Percentiles rank a stretch among this genome's conserved stretches.
phyloP scores from a whole-genome alignment of 2,329 filamentous ascomycete genomes.

The Paraphoma chrysanthemicola region DNA sequence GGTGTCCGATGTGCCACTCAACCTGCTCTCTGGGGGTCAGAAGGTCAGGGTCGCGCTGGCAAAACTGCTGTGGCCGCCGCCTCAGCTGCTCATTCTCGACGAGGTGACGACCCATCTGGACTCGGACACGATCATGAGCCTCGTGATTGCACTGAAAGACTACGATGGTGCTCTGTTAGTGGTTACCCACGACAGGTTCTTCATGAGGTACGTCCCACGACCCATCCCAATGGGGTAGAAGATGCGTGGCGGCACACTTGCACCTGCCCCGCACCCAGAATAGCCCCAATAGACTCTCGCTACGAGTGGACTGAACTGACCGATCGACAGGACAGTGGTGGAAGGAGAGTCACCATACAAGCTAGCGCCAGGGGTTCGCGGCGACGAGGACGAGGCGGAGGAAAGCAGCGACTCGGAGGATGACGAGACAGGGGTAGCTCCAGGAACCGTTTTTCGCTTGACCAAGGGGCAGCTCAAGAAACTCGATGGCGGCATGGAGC shows the following conservation, averaged over 20 bases:
- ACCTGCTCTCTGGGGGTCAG: constrained; percentile 80
- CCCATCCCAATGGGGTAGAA: background rate
- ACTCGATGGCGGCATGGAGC: constrained; percentile 48
- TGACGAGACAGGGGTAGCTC: constrained; percentile 56
- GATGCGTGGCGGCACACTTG: background rate
- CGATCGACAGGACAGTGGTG: constrained; percentile 64
- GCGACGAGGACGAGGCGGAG: constrained; percentile 48
- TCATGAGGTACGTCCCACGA: constrained; percentile 64
- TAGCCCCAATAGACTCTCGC: constrained; percentile 4
- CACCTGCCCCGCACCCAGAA: background rate
- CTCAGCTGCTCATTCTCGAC: constrained; percentile 78
- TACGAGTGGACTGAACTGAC: constrained; percentile 9
- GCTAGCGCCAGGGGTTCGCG: constrained; percentile 44
- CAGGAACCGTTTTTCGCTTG: constrained; percentile 46
- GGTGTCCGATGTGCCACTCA: constrained; percentile 75
- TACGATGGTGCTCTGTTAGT: constrained; percentile 80
- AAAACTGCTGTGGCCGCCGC: constrained; percentile 70
- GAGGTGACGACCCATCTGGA: constrained; percentile 88
- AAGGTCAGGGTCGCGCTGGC: constrained; percentile 70
- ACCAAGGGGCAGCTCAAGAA: constrained; percentile 41
- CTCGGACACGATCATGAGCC: constrained; percentile 77
- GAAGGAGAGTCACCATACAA: constrained; percentile 61
- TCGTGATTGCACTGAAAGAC: constrained; percentile 69
- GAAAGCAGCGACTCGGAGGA: constrained; percentile 55
- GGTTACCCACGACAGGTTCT: constrained; percentile 83